Evolutionary conservation across 2,329 filamentous ascomycete species (phyloP).

Genomic region (Pyrenophora graminea): DNA sequence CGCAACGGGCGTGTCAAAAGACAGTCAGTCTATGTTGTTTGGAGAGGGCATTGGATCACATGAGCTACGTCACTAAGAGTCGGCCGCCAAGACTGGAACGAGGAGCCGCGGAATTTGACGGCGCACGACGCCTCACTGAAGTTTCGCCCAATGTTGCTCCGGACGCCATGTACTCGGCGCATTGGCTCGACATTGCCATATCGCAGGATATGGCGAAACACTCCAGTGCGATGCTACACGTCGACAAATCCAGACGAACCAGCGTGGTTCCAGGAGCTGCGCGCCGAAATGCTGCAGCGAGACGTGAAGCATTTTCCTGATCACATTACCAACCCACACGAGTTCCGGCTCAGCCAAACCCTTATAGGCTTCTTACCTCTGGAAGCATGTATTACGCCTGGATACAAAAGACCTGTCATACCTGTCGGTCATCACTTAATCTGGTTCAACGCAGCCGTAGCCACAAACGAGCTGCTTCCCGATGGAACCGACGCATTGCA

Average conservation of each 20-base stretch:
- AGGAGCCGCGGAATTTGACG: background rate
- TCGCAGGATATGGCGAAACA: constrained; percentile 22
- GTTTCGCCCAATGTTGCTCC: constrained; percentile 24
- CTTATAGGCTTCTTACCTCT: constrained; percentile 29
- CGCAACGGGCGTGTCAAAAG: too few relatives aligned
- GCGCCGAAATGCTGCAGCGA: constrained; percentile 52
- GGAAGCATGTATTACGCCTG: constrained; percentile 12
- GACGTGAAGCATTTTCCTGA: constrained; percentile 57
- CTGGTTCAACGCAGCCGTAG: constrained; percentile 78
- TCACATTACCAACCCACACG: constrained; percentile 61
- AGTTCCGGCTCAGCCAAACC: constrained; percentile 64
- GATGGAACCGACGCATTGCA: constrained; percentile 87
- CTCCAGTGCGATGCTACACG: constrained; percentile 19
- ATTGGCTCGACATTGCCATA: constrained; percentile 11
- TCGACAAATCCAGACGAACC: constrained; percentile 13
- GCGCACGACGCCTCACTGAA: background rate
- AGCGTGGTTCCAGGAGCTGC: constrained; percentile 35
- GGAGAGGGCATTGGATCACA: background rate
- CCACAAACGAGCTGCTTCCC: constrained; percentile 65
- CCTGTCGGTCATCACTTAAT: constrained; percentile 79
- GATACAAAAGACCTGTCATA: constrained; percentile 39
- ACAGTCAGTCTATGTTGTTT: too few relatives aligned
- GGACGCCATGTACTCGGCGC: constrained; percentile 20
- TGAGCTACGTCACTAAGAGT: constrained; percentile 4
- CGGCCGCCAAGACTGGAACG: constrained; percentile 8